These are phyloP conservation scores for Aurantiochytrium sp. DNA, from an alignment of 108 stramenopile genomes.

Conservation along the genomic window DNA sequence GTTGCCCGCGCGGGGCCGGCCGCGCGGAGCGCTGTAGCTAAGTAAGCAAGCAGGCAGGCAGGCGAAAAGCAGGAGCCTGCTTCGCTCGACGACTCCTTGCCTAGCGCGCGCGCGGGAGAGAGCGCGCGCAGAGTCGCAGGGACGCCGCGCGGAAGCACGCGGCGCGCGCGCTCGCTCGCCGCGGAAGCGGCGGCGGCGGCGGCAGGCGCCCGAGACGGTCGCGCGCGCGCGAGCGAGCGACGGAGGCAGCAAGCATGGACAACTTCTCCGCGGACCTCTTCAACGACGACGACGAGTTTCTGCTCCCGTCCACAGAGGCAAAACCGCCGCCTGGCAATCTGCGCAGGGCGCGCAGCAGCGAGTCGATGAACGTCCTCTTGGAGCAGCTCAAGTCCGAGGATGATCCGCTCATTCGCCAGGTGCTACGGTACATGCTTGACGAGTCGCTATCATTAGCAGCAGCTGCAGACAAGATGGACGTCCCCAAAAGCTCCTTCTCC, in stretches of 20 bases:
- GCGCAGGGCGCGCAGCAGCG: neutral
- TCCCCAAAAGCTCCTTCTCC: neutral
- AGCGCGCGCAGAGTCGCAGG: neutral
- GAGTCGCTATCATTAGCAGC: neutral
- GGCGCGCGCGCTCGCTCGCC: neutral
- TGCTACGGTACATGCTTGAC: neutral
- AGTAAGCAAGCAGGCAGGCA: neutral
- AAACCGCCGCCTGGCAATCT: neutral
- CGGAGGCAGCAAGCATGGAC: neutral
- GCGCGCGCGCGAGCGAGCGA: neutral
- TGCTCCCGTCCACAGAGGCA: neutral
- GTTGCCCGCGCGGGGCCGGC: neutral
- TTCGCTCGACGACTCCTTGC: neutral
- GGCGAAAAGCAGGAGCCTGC: neutral
- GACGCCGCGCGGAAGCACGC: neutral
- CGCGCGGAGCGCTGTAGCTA: neutral
- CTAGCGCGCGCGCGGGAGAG: neutral
- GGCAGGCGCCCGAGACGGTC: neutral
- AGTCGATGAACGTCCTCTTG: neutral
- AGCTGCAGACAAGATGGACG: neutral
- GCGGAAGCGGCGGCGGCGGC: neutral
- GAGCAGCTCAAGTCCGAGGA: neutral
- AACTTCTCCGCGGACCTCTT: neutral
- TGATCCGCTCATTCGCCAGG: neutral
- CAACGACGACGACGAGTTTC: neutral